phyloP scores from a whole-genome alignment of 1,284 basidiomycete genomes.

The Ceratobasidium sp. region DNA sequence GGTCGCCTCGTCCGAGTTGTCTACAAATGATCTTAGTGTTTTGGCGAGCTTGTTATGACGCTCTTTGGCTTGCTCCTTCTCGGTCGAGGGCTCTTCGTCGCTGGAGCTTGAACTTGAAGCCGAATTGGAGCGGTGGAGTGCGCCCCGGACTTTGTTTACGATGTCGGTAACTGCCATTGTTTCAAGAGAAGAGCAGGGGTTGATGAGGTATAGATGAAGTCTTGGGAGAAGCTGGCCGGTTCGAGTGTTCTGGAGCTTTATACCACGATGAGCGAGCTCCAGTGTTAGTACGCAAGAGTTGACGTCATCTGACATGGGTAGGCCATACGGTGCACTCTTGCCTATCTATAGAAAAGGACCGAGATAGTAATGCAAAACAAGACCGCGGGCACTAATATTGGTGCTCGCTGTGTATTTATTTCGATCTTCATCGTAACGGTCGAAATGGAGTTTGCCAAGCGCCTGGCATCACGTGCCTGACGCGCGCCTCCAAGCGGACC shows the following conservation, averaged over 20 bases:
- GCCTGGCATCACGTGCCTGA: background rate
- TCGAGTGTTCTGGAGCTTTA: background rate
- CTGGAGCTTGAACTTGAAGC: constrained; percentile 8
- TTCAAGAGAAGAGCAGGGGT: background rate
- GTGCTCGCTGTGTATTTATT: no score
- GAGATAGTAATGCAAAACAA: no score
- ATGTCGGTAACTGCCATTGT: background rate
- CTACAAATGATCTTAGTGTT: background rate
- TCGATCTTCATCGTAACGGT: no score
- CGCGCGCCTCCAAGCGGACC: background rate
- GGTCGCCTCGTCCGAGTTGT: constrained; percentile 16
- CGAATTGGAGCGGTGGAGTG: background rate
- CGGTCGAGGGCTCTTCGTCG: background rate
- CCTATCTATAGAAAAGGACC: constrained; percentile 8
- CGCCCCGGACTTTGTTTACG: constrained; percentile 10
- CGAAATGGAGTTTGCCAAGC: no score
- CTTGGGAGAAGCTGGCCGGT: background rate
- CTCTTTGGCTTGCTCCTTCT: constrained; percentile 17
- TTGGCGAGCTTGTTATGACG: constrained; percentile 17
- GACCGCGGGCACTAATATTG: no score
- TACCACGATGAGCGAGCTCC: background rate
- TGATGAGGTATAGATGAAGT: background rate
- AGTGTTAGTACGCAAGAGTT: constrained; percentile 1
- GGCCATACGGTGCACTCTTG: background rate
- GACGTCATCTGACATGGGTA: constrained; percentile 11